Evolutionary conservation across 2,329 filamentous ascomycete genomes (phyloP), one percentile per base, ranked within the genome.

Genomic region (Fusarium odoratissimum): DNA sequence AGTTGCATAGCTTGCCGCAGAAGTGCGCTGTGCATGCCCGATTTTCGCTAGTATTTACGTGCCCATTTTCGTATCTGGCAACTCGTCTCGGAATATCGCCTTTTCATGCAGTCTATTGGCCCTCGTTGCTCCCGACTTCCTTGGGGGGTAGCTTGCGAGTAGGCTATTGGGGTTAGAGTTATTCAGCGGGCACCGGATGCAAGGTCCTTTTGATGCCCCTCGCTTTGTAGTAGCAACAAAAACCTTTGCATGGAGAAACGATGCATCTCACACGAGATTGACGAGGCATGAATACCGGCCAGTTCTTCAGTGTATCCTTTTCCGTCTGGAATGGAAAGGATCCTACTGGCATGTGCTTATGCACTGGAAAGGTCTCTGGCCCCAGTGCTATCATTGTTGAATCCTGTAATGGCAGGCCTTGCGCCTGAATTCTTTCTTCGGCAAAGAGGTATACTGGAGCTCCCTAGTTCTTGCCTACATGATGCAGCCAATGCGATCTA

Each of bases 201-300:
- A 52, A 28, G 31, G 33, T n/a, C 25, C 33, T 54, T 54, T 41
- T 54, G 49, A n/a, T 40, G 19, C 23, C 11, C 19, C 4, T 28
- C 19, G 35, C 11, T 28, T 41, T 28, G n/a, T 8, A 5, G 19
- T 25, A 6, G 5, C 14, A 9, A 54, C 19, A 40, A 13, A n/a
- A 21, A 6, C 8, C 35, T 41, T n/a, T 40, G 14, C 19, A 21
- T 40, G 35, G 11, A 19, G 16, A 35, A 25, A 8, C 30, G n/a
- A 35, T 25, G n/a, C 48, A 25, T 35, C 17, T 51, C n/a, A 35
- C 17, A 21, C 17, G 48, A 35, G 17, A 21, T 11, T 21, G 8
- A 11, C 6, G 17, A 19, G n/a, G n/a, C 6, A 8, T 4, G 31
- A 35, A 8, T 6, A 16, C 14, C 4, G 2, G 1, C 4, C 16